Conservation (phyloP, 768 basidiomycete species). For the Mycena sanguinolenta region DNA sequence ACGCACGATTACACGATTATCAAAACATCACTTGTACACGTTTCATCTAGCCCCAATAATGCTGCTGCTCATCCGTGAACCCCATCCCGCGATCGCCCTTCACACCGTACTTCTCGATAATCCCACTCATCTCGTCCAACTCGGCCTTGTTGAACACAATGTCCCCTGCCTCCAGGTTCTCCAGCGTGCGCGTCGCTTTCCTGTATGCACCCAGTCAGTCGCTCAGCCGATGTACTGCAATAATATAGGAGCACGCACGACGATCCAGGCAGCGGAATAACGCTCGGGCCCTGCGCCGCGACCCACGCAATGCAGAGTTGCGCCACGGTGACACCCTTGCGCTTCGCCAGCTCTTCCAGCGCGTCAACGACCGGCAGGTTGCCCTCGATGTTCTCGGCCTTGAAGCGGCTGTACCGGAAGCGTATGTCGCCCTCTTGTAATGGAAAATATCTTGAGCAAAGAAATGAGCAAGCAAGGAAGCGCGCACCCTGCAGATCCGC, state of each 20-base stretch:
- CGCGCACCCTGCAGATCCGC: constrained; percentile 50
- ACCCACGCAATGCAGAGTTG: constrained; percentile 64
- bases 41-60: constrained; percentile 21
- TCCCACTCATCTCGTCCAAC: constrained; percentile 52
- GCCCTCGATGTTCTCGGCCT: constrained; percentile 58
- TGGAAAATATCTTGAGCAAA: neutral
- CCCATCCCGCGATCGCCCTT: constrained; percentile 29
- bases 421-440: constrained; percentile 56
- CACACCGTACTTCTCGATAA: constrained; percentile 42
- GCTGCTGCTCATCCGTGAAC: constrained; percentile 21
- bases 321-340: constrained; percentile 57
- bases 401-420: constrained; percentile 56
- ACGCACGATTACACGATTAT: too few relatives aligned
- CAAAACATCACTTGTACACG: too few relatives aligned
- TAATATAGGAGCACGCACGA: constrained; percentile 45
- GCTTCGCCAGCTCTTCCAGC: constrained; percentile 54
- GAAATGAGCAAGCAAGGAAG: neutral
- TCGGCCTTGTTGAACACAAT: constrained; percentile 58
- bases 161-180: constrained; percentile 60
- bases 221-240: neutral
- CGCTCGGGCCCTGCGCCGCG: constrained; percentile 51
- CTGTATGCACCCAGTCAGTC: neutral
- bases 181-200: constrained; percentile 51
- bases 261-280: constrained; percentile 67
- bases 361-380: constrained; percentile 61